Percentiles rank a stretch among this genome's conserved stretches.
phyloP scores from a whole-genome alignment of 1,284 basidiomycete species.

The Austroboletus rostrupii region DNA sequence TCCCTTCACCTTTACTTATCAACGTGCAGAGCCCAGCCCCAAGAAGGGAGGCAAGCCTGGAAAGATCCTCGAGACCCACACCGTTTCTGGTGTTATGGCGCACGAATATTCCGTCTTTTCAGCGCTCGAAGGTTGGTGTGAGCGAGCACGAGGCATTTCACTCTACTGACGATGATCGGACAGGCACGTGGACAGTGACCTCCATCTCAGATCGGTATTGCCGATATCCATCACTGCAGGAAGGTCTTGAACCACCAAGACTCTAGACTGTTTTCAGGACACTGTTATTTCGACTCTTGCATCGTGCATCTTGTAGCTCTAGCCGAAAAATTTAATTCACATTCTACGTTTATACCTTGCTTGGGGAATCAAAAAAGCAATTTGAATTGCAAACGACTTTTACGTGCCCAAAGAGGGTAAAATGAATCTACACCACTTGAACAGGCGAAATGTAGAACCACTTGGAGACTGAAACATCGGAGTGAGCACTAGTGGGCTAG shows the following conservation, averaged over 20 bases:
- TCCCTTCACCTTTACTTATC: constrained; percentile 94
- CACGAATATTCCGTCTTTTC: constrained; percentile 86
- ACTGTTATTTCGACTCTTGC: constrained; percentile 9
- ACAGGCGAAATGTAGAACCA: constrained; percentile 89
- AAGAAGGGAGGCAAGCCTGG: constrained; percentile 63
- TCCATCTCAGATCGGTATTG: constrained; percentile 84
- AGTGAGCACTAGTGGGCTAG: constrained; percentile 22
- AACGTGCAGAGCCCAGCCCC: constrained; percentile 66
- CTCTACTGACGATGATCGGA: constrained; percentile 16
- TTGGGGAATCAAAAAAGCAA: neutral
- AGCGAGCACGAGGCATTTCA: neutral
- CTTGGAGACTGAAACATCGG: constrained; percentile 65
- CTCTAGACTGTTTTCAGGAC: constrained; percentile 15
- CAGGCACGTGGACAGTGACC: constrained; percentile 91
- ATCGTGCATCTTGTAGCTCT: constrained; percentile 33
- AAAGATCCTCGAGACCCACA: constrained; percentile 84
- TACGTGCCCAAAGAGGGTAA: neutral
- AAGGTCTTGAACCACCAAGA: constrained; percentile 33
- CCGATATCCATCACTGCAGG: constrained; percentile 61
- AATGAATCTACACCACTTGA: constrained; percentile 49
- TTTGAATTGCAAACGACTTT: constrained; percentile 1
- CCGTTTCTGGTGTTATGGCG: constrained; percentile 74
- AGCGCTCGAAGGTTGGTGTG: constrained; percentile 71
- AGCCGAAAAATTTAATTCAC: constrained; percentile 12
- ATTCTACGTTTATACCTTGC: neutral